Conservation (phyloP, 2,329 filamentous ascomycete species). For the Botrytis sinoallii region DNA sequence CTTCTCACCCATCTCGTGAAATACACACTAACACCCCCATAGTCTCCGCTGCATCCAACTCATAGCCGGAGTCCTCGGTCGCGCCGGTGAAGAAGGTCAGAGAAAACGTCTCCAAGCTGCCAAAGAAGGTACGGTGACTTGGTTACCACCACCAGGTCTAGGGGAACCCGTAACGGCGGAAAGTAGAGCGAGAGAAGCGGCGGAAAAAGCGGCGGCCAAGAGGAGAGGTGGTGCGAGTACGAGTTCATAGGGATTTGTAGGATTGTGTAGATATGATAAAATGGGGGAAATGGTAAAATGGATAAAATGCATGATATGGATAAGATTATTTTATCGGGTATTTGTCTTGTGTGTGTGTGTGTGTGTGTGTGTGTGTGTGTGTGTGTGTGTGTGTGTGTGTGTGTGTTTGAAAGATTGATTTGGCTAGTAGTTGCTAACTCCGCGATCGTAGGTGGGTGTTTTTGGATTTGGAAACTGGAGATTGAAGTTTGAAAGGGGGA, state of each 20-base stretch:
- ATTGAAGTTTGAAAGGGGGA: too few relatives aligned
- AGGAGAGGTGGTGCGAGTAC: background rate
- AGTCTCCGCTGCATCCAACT: slow-evolving; percentile 79
- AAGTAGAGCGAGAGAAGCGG: slow-evolving; percentile 10
- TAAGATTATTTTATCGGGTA: background rate
- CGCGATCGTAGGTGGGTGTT: too few relatives aligned
- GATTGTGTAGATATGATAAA: slow-evolving; percentile 1
- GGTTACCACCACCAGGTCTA: slow-evolving; percentile 44
- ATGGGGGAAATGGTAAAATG: background rate
- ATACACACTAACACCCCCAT: too few relatives aligned
- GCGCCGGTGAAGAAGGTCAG: slow-evolving; percentile 78
- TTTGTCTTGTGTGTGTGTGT: too few relatives aligned
- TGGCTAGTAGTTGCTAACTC: too few relatives aligned
- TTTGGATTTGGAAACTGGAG: too few relatives aligned
- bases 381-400: too few relatives aligned
- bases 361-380: too few relatives aligned
- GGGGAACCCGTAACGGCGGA: slow-evolving; percentile 27
- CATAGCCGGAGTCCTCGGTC: slow-evolving; percentile 80
- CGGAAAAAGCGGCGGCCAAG: background rate
- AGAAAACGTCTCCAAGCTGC: slow-evolving; percentile 63
- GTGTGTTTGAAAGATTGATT: too few relatives aligned
- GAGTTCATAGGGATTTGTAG: background rate
- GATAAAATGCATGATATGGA: background rate
- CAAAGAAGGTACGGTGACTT: slow-evolving; percentile 59
- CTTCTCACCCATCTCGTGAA: too few relatives aligned